phyloP scores from a whole-genome alignment of 352 stramenopile genomes.

The Albugo laibachii region DNA sequence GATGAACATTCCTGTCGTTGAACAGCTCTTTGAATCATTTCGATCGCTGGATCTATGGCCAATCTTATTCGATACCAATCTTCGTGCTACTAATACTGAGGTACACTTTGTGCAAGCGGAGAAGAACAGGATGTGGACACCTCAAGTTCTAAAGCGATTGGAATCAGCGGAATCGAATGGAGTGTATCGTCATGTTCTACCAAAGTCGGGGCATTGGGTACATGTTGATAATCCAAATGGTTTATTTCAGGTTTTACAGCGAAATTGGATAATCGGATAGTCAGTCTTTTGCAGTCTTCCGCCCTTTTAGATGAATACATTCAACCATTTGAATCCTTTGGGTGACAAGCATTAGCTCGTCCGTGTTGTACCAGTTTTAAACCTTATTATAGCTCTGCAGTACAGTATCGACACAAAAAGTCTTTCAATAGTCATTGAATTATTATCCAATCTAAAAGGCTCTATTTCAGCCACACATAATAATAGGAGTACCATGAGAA shows the following conservation, averaged over 20 bases:
- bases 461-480: no score
- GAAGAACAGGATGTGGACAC: conserved; percentile 60
- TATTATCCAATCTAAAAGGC: no score
- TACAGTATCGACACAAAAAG: no score
- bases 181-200: conserved; percentile 45
- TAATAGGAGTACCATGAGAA: not conserved
- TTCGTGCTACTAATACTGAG: conserved; percentile 12
- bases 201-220: conserved; percentile 65
- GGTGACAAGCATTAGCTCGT: no score
- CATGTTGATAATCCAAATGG: conserved; percentile 66
- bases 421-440: no score
- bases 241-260: conserved; percentile 44
- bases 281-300: no score
- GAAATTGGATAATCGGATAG: not conserved
- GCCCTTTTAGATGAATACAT: no score
- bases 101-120: conserved; percentile 65
- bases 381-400: no score
- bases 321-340: no score
- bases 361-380: no score
- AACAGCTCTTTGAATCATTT: conserved; percentile 52
- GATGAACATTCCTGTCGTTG: conserved; percentile 55
- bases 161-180: conserved; percentile 8
- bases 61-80: conserved; percentile 17
- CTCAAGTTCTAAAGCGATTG: conserved; percentile 19
- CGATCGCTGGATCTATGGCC: conserved; percentile 46